Base-by-base conservation (phyloP, 2,329 filamentous ascomycete species). In the Aspergillus clavatus region DNA sequence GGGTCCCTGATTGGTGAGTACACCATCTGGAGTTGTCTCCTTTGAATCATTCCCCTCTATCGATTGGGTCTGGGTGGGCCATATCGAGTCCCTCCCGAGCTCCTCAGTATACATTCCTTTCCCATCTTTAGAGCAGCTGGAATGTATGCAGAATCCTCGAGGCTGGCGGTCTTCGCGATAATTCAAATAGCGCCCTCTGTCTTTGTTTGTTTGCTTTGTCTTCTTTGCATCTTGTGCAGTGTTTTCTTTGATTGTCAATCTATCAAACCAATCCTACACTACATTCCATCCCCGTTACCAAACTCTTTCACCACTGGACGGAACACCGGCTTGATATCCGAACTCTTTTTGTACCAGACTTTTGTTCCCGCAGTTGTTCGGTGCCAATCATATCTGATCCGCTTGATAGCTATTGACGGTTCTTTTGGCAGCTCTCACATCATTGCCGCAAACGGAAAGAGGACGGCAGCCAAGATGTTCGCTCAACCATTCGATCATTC, bases 381-480 rank as follows among this genome's bases (percentile, higher is more conserved):
- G 57, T 53, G 42, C 60, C 65, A 67, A 66, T 67, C 58, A 63
- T 46, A 58, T 51, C 52, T 45, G 31, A 43, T 54, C 46, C 50
- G 46, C 44, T 48, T 57, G 57, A 51, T 38, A 48, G 50, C 51
- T 46, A 16, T 43, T 27, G 28, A 40, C 31, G 42, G 46, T 33
- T 48, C 48, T 57, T 24, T 54, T 52, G 48, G 43, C 41, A 50
- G 42, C 47, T 50, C 43, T 31, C 42, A 56, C 52, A 37, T 57
- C 47, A 43, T 63, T 54, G 56, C 61, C 58, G 59, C 61, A 63
- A 67, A 67, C 73, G 53, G 64, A 67, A 61, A 70, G 76, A 68
- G 79, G 77, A 24, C 74, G 48, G 71, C 71, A 48, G 64, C 68
- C 57, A 73, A 76, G 45, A 75, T 75, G 69, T 72, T 76, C 54